A percentile compares a stretch with the other conserved stretches of the same genome.
Evolutionary conservation across 768 basidiomycete genomes (phyloP).

Genomic region (Crucibulum laeve): DNA sequence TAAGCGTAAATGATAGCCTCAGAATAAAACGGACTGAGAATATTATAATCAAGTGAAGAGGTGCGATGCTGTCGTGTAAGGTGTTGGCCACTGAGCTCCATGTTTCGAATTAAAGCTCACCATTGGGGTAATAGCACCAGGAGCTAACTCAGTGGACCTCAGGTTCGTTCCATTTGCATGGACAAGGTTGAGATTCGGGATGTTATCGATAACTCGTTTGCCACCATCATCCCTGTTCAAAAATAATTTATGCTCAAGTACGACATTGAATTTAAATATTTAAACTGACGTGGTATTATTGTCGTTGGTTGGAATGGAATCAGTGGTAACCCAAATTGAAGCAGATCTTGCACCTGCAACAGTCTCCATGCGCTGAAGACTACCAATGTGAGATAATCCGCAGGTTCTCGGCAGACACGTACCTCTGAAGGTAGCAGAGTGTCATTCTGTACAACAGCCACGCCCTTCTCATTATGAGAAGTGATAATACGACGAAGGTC

Average conservation of each 20-base stretch:
- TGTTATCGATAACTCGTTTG: constrained; percentile 30
- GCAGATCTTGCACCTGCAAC: constrained; percentile 31
- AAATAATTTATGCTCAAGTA: not conserved
- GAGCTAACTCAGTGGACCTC: constrained; percentile 50
- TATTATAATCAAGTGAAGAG: constrained; percentile 57
- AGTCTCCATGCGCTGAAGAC: constrained; percentile 25
- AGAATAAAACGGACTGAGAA: constrained; percentile 38
- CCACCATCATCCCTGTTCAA: constrained; percentile 47
- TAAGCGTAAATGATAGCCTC: not conserved
- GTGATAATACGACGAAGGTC: constrained; percentile 49
- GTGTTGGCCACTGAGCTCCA: not conserved
- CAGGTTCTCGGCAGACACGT: not conserved
- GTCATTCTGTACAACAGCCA: constrained; percentile 36
- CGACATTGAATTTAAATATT: not conserved
- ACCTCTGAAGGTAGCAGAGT: constrained; percentile 23
- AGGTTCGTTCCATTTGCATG: constrained; percentile 41
- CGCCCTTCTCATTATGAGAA: constrained; percentile 37
- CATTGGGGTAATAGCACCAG: constrained; percentile 45
- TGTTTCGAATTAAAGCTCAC: constrained; percentile 28
- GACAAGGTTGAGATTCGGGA: constrained; percentile 37
- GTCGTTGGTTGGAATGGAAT: constrained; percentile 47
- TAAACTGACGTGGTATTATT: constrained; percentile 39
- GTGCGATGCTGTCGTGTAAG: constrained; percentile 35
- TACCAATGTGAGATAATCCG: not conserved
- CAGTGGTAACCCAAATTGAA: constrained; percentile 45